These are phyloP conservation scores for Carex kokanica DNA, from an alignment of 176 grass and related monocot genomes.

Conservation along the genomic window DNA sequence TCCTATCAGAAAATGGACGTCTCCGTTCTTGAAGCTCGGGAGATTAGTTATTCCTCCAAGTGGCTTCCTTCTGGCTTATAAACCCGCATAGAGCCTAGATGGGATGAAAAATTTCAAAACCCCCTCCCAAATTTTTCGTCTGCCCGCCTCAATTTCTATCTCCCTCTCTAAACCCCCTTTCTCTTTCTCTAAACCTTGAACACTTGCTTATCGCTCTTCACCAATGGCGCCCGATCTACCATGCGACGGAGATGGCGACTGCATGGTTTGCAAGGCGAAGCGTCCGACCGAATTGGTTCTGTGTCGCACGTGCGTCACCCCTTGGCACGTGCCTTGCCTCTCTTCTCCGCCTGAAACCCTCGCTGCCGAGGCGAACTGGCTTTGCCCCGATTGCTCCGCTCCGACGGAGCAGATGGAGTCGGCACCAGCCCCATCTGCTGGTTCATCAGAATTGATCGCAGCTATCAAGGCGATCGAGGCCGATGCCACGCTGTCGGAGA, in stretches of 20 bases:
- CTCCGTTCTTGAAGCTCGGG: neutral
- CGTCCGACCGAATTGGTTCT: slow-evolving; percentile 40
- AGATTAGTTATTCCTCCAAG: neutral
- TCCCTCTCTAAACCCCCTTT: neutral
- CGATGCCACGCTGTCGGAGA: slow-evolving; percentile 48
- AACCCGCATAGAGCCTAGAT: neutral
- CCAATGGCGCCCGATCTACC: slow-evolving; percentile 59
- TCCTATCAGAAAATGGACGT: neutral
- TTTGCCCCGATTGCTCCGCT: slow-evolving; percentile 71
- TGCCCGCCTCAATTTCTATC: slow-evolving; percentile 25
- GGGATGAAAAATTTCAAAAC: slow-evolving; percentile 48
- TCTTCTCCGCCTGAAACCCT: slow-evolving; percentile 47
- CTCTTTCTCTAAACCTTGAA: slow-evolving; percentile 23
- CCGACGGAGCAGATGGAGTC: neutral
- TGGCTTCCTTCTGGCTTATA: neutral
- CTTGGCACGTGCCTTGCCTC: slow-evolving; percentile 81
- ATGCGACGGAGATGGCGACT: slow-evolving; percentile 81
- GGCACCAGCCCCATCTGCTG: neutral
- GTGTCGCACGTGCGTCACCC: slow-evolving; percentile 75
- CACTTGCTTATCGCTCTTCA: neutral
- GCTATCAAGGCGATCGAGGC: slow-evolving; percentile 70
- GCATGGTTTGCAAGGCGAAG: slow-evolving; percentile 61
- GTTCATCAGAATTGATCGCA: slow-evolving; percentile 40
- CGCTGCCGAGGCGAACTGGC: slow-evolving; percentile 50
- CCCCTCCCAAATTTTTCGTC: slow-evolving; percentile 18